These are phyloP conservation scores for Ogataea minuta DNA, from an alignment of 805 yeast genomes.

Conservation along the genomic window DNA sequence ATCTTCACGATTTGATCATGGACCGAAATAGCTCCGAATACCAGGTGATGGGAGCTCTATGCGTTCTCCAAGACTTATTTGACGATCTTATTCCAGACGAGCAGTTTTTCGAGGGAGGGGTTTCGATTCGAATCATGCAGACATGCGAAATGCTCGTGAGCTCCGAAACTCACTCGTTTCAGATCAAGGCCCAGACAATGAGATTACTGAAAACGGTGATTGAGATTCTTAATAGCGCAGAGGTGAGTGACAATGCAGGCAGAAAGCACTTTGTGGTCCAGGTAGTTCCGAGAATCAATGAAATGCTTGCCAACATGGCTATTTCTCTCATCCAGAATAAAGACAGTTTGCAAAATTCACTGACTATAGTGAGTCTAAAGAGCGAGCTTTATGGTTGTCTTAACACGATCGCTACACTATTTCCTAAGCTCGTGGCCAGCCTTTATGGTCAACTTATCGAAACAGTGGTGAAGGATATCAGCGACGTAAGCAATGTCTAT, in stretches of 20 bases:
- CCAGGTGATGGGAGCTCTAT: constrained; percentile 51
- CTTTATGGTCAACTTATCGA: constrained; percentile 13
- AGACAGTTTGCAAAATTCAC: constrained; percentile 7
- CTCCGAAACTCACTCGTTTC: constrained; percentile 24
- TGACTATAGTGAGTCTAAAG: constrained; percentile 26
- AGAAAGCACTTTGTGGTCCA: constrained; percentile 39
- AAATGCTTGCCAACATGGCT: constrained; percentile 23
- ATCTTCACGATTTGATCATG: constrained; percentile 39
- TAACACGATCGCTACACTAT: constrained; percentile 25
- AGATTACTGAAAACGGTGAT: constrained; percentile 53
- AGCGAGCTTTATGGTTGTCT: constrained; percentile 31
- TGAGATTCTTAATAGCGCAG: constrained; percentile 51
- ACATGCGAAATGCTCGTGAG: constrained; percentile 46
- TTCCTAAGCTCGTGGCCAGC: constrained; percentile 20
- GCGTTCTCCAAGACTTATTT: constrained; percentile 70
- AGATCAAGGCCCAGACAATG: constrained; percentile 47
- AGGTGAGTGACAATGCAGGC: constrained; percentile 38
- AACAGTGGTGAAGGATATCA: constrained; percentile 21
- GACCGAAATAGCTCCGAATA: constrained; percentile 32
- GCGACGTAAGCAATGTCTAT: constrained; percentile 20
- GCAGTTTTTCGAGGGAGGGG: constrained; percentile 76
- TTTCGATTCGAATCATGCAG: constrained; percentile 53
- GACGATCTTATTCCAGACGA: constrained; percentile 85
- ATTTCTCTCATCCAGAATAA: constrained; percentile 3
- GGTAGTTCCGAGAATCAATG: constrained; percentile 28